Conservation (phyloP, 2,329 filamentous ascomycete genomes). For the Apiospora koreana region DNA sequence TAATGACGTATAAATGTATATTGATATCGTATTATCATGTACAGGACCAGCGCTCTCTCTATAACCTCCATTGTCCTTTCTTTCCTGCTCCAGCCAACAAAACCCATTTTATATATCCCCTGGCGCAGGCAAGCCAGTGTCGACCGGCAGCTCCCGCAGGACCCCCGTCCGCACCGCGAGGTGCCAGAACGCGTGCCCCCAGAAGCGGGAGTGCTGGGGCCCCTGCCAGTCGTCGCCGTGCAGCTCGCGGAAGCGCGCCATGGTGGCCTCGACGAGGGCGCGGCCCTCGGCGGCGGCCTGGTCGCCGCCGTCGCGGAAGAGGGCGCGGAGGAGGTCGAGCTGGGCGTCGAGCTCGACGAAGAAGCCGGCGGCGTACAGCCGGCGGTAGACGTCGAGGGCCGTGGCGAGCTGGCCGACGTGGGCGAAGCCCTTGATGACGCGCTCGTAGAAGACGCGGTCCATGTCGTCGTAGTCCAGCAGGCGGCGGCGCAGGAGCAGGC, state of each 20-base stretch:
- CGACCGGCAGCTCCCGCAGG: not conserved
- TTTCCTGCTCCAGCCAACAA: too few species aligned
- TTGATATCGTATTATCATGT: too few species aligned
- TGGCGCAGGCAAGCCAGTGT: not conserved
- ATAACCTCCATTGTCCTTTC: too few species aligned
- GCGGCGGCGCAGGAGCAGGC: constrained; percentile 54
- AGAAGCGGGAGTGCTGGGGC: constrained; percentile 19
- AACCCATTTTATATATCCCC: not conserved
- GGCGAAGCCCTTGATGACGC: constrained; percentile 64
- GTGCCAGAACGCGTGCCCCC: constrained; percentile 30
- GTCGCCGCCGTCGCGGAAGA: constrained; percentile 22
- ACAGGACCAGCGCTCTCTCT: too few species aligned
- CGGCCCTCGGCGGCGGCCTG: constrained; percentile 23
- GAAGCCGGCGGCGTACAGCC: constrained; percentile 41
- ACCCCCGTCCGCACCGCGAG: constrained; percentile 17
- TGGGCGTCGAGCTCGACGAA: constrained; percentile 45
- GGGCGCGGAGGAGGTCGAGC: constrained; percentile 40
- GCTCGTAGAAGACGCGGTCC: constrained; percentile 50
- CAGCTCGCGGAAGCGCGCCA: constrained; percentile 20
- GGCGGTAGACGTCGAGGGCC: constrained; percentile 51
- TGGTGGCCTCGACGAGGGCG: constrained; percentile 24
- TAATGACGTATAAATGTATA: too few species aligned
- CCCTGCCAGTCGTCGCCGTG: constrained; percentile 10
- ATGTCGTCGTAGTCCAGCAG: constrained; percentile 32
- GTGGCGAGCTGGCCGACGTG: constrained; percentile 48